These are phyloP conservation scores for Verticillium dahliae DNA, from an alignment of 2,329 filamentous ascomycete species.

Conservation along the genomic window DNA sequence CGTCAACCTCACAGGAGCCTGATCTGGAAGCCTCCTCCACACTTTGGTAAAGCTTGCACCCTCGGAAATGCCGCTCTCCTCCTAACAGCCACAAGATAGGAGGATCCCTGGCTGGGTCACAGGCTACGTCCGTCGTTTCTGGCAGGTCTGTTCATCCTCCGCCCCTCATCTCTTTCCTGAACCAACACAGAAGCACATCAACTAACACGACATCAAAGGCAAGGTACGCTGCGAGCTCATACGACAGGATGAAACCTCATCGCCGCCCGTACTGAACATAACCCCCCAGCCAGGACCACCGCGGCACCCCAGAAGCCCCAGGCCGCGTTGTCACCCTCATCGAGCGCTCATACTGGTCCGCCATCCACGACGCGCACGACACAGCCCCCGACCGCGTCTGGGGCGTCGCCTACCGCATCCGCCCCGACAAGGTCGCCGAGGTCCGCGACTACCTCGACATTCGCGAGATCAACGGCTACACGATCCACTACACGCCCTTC, in stretches of 20 bases:
- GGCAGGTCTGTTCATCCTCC: constrained; percentile 66
- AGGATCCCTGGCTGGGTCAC: constrained; percentile 84
- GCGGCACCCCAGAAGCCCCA: constrained; percentile 80
- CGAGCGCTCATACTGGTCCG: constrained; percentile 75
- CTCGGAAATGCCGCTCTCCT: constrained; percentile 4
- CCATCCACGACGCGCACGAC: constrained; percentile 61
- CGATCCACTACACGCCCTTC: constrained; percentile 85
- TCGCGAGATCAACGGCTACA: constrained; percentile 95
- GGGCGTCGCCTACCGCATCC: constrained; percentile 89
- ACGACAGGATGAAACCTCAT: no score
- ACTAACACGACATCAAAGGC: constrained; percentile 18
- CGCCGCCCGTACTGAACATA: neutral
- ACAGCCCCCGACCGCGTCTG: constrained; percentile 64
- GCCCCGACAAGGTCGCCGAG: constrained; percentile 62
- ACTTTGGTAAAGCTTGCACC: constrained; percentile 62
- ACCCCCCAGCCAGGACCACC: constrained; percentile 73
- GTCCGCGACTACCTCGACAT: constrained; percentile 91
- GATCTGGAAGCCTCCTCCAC: constrained; percentile 97
- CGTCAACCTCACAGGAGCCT: constrained; percentile 53
- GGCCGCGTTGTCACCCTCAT: constrained; percentile 93
- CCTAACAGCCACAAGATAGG: constrained; percentile 51
- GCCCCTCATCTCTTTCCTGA: constrained; percentile 1
- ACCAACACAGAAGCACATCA: neutral
- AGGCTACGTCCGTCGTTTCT: constrained; percentile 92
- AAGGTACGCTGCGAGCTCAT: constrained; percentile 19